A percentile compares a stretch with the other conserved stretches of the same genome.
Evolutionary conservation across 768 basidiomycete species (phyloP).

Genomic region (Russula brevipes): DNA sequence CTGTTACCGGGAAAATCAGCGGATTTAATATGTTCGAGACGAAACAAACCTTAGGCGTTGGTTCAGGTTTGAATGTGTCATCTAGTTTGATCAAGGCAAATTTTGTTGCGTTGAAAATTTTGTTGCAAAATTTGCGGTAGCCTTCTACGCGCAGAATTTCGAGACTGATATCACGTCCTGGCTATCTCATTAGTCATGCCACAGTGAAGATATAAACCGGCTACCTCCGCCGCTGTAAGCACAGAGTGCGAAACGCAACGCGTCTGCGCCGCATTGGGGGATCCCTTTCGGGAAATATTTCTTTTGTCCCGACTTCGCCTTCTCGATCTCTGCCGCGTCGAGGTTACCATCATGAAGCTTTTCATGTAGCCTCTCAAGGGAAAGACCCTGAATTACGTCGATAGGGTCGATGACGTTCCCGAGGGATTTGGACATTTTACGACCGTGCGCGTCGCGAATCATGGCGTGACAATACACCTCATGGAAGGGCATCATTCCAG

Average conservation of each 20-base stretch:
- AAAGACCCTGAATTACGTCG: constrained; percentile 84
- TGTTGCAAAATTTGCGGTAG: constrained; percentile 99
- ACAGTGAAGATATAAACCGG: neutral
- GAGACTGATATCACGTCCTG: constrained; percentile 94
- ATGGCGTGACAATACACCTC: constrained; percentile 98
- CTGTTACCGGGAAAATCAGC: constrained; percentile 36
- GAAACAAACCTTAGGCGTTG: constrained; percentile 55
- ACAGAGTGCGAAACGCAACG: constrained; percentile 89
- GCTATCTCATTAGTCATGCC: neutral
- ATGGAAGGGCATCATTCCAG: constrained; percentile 86
- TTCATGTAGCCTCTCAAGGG: constrained; percentile 73
- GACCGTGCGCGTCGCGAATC: constrained; percentile 97
- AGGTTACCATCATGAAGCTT: constrained; percentile 89
- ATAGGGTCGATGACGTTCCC: constrained; percentile 98
- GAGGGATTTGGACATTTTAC: constrained; percentile 98
- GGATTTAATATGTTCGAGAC: neutral
- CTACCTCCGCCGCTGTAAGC: constrained; percentile 89
- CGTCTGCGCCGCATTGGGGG: constrained; percentile 97
- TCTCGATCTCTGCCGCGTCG: constrained; percentile 86
- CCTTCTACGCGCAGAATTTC: constrained; percentile 95
- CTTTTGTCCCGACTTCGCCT: constrained; percentile 94
- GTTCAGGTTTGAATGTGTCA: constrained; percentile 69
- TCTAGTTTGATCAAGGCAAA: constrained; percentile 99
- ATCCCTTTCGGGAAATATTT: constrained; percentile 99
- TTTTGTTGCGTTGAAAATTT: constrained; percentile 98